These are phyloP conservation scores for Corylus heterophylla DNA, from an alignment of 306 rosid genomes.

Conservation along the genomic window DNA sequence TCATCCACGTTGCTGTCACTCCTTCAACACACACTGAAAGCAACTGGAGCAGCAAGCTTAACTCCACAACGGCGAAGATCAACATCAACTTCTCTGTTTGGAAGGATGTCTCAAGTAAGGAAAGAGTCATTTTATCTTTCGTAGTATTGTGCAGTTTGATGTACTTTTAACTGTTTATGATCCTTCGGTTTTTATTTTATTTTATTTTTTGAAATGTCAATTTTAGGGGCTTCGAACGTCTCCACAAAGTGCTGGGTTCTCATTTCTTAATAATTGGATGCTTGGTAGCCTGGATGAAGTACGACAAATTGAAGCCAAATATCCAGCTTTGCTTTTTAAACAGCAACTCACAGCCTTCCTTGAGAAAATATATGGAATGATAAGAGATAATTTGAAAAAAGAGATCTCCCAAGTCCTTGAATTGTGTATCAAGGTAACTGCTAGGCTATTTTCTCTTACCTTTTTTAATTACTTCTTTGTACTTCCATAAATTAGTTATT, in stretches of 20 bases:
- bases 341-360: constrained; percentile 99
- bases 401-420: constrained; percentile 79
- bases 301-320: constrained; percentile 97
- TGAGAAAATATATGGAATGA: constrained; percentile 94
- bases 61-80: constrained; percentile 52
- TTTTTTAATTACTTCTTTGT: background rate
- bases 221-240: constrained; percentile 85
- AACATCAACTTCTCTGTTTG: constrained; percentile 73
- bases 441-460: background rate
- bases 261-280: constrained; percentile 85
- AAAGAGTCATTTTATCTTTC: constrained; percentile 7
- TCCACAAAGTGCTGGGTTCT: constrained; percentile 92
- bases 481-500: background rate
- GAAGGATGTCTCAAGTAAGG: constrained; percentile 83
- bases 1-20: constrained; percentile 76
- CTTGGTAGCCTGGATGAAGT: constrained; percentile 87
- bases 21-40: constrained; percentile 80
- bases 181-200: constrained; percentile 16
- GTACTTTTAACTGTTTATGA: constrained; percentile 21
- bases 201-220: constrained; percentile 23
- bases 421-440: constrained; percentile 76
- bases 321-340: constrained; percentile 93
- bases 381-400: constrained; percentile 77
- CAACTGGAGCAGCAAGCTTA: constrained; percentile 55
- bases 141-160: constrained; percentile 64